Evolutionary conservation across 2,329 filamentous ascomycete genomes (phyloP), one percentile per base, ranked within the genome.

Genomic region (Neurospora crassa): DNA sequence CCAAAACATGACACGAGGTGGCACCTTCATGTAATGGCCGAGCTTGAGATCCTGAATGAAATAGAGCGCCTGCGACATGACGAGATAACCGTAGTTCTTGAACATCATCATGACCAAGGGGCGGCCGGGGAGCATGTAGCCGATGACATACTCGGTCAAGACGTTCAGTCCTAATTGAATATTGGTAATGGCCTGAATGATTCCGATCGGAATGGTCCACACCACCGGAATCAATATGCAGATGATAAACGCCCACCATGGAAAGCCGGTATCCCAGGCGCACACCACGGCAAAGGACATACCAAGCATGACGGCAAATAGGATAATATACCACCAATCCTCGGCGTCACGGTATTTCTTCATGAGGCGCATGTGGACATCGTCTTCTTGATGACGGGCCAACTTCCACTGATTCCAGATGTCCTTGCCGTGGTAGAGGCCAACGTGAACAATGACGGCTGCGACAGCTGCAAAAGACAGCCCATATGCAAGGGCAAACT

Each of bases 81-180:
- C 88, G 71, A 91, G 87, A 78, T 91, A 91, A 69, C 89, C 89
- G 76, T 90, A 92, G 73, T 89, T 91, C 80, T 92, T 92, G 83
- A 92, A 92, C 81, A 92, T 86, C 90, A 93, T 93, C 85, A 92
- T 90, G 68, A 90, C 90, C 72, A 92, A 83, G 1, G 91, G 90
- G 3, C 85, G 85, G 37, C 91, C 91, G 0, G 90, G 90, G 68
- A 91, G 86, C 84, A 92, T 90, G 79, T 92, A 92, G 6, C 91
- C 91, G 72, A 91, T 86, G 72, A 93, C 85, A 76, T 90, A 91
- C 78, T 92, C 90, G n/a, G 90, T 91, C 72, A 92, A 80, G 20
- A 93, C 89, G 75, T 92, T 92, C 29, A 92, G 83, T 5, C 89
- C 89, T 4, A 92, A 82, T 77, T 89, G 87, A 69, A 87, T 86